Conservation (phyloP, 257 asterid species). For the Echites panduratus region DNA sequence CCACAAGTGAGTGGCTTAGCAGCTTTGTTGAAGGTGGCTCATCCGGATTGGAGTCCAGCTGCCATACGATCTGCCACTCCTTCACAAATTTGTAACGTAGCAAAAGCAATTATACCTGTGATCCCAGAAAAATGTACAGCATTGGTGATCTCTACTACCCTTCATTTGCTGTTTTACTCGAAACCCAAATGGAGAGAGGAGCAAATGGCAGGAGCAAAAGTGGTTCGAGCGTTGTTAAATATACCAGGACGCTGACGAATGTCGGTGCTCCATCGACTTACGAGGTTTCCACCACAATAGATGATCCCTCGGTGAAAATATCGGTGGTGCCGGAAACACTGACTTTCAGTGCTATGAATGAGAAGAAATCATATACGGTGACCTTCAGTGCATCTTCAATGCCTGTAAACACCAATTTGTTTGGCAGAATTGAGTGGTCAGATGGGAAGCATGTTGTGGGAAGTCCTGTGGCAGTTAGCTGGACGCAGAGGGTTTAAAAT, state of each 20-base stretch:
- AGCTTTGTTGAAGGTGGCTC: slow-evolving; percentile 52
- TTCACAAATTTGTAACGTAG: slow-evolving; percentile 49
- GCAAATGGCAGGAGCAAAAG: neutral
- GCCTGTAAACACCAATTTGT: slow-evolving; percentile 50
- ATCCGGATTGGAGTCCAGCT: slow-evolving; percentile 69
- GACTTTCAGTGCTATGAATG: slow-evolving; percentile 43
- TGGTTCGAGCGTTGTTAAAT: too few relatives aligned
- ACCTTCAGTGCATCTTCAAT: slow-evolving; percentile 45
- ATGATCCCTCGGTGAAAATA: slow-evolving; percentile 41
- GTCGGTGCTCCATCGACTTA: too few relatives aligned
- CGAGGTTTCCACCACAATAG: slow-evolving; percentile 3
- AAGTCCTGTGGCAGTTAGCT: slow-evolving; percentile 75
- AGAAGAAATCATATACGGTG: slow-evolving; percentile 65
- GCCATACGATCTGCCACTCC: slow-evolving; percentile 48
- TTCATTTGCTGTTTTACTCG: slow-evolving; percentile 54
- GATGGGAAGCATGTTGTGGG: slow-evolving; percentile 80
- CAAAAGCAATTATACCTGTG: slow-evolving; percentile 69
- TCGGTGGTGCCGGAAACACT: slow-evolving; percentile 51
- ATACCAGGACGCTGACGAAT: too few relatives aligned
- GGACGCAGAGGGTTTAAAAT: slow-evolving; percentile 29
- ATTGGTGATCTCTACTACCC: slow-evolving; percentile 81
- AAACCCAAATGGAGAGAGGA: slow-evolving; percentile 21
- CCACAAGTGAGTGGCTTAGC: slow-evolving; percentile 86
- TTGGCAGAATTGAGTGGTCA: slow-evolving; percentile 84
- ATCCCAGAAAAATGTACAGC: slow-evolving; percentile 39